A percentile compares a stretch with the other conserved stretches of the same genome.
Conservation (phyloP, 164 flowering plant species). For the Magnolia officinalis region DNA sequence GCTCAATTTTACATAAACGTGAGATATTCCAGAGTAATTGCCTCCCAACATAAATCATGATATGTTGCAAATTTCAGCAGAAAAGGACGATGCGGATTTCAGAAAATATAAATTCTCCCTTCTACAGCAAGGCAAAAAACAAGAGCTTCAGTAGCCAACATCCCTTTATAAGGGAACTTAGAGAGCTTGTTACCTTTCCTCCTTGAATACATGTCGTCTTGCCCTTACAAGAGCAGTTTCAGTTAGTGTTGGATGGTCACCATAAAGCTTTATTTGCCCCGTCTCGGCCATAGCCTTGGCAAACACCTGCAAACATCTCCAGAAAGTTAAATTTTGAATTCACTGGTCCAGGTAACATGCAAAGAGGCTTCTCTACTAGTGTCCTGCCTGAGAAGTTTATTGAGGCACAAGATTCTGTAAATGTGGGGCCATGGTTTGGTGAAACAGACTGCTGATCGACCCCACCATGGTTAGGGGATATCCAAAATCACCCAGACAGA, state of each 20-base stretch:
- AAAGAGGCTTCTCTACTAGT: background rate
- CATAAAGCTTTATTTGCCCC: constrained; percentile 85
- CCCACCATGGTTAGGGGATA: too few species aligned
- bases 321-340: background rate
- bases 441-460: too few species aligned
- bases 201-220: constrained; percentile 80
- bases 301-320: constrained; percentile 57
- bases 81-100: background rate
- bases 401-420: too few species aligned
- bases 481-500: too few species aligned
- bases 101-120: background rate
- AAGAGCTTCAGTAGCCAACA: background rate
- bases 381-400: too few species aligned
- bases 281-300: constrained; percentile 96
- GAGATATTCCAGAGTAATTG: background rate
- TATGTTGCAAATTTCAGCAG: too few species aligned
- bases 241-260: constrained; percentile 84
- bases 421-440: too few species aligned
- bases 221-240: constrained; percentile 85
- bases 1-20: background rate
- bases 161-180: background rate
- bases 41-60: background rate
- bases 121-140: background rate
- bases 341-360: background rate
- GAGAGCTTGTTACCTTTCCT: constrained; percentile 62